Base-by-base conservation (phyloP, 495 filamentous ascomycete genomes). In the Penicillium egyptiacum region DNA sequence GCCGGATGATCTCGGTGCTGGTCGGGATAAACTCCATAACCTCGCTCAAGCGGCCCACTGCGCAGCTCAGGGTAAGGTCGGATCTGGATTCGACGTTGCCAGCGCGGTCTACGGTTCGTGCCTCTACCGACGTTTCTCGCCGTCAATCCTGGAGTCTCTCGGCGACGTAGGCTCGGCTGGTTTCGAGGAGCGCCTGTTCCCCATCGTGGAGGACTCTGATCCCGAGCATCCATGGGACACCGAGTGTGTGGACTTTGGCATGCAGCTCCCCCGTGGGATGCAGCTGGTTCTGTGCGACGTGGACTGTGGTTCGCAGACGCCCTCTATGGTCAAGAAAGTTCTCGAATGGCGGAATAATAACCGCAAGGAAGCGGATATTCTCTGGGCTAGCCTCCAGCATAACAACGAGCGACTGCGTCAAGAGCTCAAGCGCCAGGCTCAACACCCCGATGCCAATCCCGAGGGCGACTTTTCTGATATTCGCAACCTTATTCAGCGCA, bases 21-120 rank as follows among this genome's bases (percentile, higher is more conserved):
- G 71, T 30, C 72, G 71, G 44, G 78, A 75, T 50, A 78, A 79
- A 50, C 79, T 98, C 33, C 95, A 98, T 75, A 97, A 97, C 70
- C 83, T 98, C 31, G 86, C 93, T 7, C 94, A 98, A 75, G 88
- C 88, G 5, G 87, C 92, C 1, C 94, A 98, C 75, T 96, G 93
- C 68, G 90, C 93, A 3, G 94, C 94, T 0, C 94, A 98, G 72
- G 94, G 94, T 22, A 98, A 98, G 71, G 85, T 98, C 6, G 94
- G 94, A 46, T 92, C 88, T 3, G 94, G 94, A 26, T 98, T 98
- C 64, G 94, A 98, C 70, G 89, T 98, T n/a, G 95, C 93, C 1
- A 84, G 88, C 35, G 94, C 94, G 11, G 88, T 94, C 35, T 96
- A 91, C 65, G 94, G 94, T 14, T 90, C 88, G 19, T 96, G 91